These are phyloP conservation scores for Ilyonectria robusta DNA, from an alignment of 2,329 filamentous ascomycete species.

Conservation along the genomic window DNA sequence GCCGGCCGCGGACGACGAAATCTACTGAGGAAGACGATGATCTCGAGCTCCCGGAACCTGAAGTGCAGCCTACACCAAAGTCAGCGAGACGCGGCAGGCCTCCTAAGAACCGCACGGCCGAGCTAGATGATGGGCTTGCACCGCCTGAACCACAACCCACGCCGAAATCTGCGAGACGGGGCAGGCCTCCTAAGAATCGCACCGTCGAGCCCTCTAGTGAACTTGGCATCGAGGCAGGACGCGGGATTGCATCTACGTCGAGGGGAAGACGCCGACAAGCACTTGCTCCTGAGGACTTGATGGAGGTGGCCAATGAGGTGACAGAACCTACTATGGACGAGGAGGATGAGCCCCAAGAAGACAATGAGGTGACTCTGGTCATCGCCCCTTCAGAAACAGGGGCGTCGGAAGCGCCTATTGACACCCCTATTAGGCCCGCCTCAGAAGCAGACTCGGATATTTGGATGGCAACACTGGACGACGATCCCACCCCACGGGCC, in stretches of 20 bases:
- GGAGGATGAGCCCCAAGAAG: constrained; percentile 41
- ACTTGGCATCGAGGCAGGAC: constrained; percentile 35
- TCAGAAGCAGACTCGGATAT: constrained; percentile 58
- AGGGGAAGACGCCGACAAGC: constrained; percentile 42
- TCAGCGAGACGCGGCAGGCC: constrained; percentile 48
- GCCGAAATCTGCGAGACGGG: constrained; percentile 50
- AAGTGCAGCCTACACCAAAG: constrained; percentile 49
- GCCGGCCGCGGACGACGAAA: constrained; percentile 52
- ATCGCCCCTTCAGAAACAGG: constrained; percentile 43
- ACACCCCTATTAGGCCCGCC: constrained; percentile 38
- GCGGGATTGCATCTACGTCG: constrained; percentile 31
- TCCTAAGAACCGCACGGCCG: constrained; percentile 43
- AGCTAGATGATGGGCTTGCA: constrained; percentile 42
- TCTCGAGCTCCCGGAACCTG: neutral
- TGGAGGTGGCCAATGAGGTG: constrained; percentile 44
- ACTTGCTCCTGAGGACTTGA: constrained; percentile 46
- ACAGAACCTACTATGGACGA: constrained; percentile 29
- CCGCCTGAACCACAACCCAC: constrained; percentile 49
- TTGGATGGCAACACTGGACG: constrained; percentile 60
- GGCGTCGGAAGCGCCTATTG: constrained; percentile 16
- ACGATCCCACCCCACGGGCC: constrained; percentile 55
- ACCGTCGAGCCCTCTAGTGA: constrained; percentile 47
- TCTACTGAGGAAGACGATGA: constrained; percentile 42
- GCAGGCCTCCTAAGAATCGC: constrained; percentile 49
- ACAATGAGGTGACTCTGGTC: constrained; percentile 47